Percentiles rank a stretch among this genome's conserved stretches.
phyloP scores from a whole-genome alignment of 768 basidiomycete species.

The Ephemerocybe angulata region DNA sequence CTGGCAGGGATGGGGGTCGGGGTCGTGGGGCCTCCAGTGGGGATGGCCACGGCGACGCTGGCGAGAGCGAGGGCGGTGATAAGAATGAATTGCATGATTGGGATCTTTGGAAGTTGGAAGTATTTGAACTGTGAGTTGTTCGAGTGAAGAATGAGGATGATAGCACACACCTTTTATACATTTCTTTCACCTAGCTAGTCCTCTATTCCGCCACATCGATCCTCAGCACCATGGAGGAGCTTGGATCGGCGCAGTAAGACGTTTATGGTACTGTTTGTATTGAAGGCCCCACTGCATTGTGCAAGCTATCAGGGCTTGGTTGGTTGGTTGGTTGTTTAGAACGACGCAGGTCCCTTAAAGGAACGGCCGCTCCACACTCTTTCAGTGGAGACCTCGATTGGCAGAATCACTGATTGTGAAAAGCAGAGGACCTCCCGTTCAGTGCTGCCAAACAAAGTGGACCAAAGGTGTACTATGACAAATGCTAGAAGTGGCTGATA shows the following conservation, averaged over 20 bases:
- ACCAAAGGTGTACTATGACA: no score
- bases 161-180: background rate
- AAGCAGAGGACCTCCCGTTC: no score
- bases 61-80: constrained; percentile 3
- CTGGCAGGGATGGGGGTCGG: constrained; percentile 9
- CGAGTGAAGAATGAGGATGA: constrained; percentile 1
- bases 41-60: constrained; percentile 10
- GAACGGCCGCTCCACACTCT: no score
- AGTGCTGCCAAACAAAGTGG: no score
- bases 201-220: background rate
- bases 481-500: no score
- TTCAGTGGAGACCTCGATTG: no score
- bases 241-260: no score
- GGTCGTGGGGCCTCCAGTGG: constrained; percentile 6
- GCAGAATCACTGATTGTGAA: no score
- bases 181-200: background rate
- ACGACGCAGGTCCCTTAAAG: background rate
- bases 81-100: constrained; percentile 7
- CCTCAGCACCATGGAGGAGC: no score
- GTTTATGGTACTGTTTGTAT: no score
- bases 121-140: background rate
- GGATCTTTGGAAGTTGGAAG: background rate
- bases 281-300: no score
- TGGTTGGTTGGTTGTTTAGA: background rate
- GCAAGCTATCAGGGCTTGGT: no score